These are phyloP conservation scores for Prillingera fragicola DNA, from an alignment of 1,284 basidiomycete species.

Conservation along the genomic window DNA sequence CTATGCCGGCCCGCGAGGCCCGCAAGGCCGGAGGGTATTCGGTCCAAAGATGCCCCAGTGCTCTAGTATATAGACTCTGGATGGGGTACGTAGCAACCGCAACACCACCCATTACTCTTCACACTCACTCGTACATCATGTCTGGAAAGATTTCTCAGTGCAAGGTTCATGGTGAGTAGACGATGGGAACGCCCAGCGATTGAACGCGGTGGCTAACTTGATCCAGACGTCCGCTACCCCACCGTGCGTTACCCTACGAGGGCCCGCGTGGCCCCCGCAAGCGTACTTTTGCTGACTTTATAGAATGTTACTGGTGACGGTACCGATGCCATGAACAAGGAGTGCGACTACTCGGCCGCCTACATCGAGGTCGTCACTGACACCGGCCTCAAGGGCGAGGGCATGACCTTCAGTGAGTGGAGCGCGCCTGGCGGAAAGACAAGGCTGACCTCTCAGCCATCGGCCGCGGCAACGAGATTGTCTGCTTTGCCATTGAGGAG, in stretches of 20 bases:
- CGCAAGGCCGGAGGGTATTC: too few species aligned
- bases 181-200: too few species aligned
- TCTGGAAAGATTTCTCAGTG: conserved; percentile 42
- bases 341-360: conserved; percentile 91
- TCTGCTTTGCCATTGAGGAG: conserved; percentile 71
- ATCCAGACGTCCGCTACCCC: conserved; percentile 70
- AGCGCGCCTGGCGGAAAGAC: background rate
- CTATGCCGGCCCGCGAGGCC: too few species aligned
- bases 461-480: conserved; percentile 89
- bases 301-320: conserved; percentile 69
- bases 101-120: too few species aligned
- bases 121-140: conserved; percentile 18
- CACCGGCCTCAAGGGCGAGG: conserved; percentile 67
- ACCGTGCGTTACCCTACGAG: conserved; percentile 52
- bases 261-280: too few species aligned
- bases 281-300: conserved; percentile 19
- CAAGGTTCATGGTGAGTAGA: conserved; percentile 44
- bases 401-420: conserved; percentile 79
- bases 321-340: conserved; percentile 87
- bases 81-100: too few species aligned
- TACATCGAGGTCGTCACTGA: conserved; percentile 73
- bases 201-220: background rate
- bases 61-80: too few species aligned
- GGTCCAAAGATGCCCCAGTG: too few species aligned
- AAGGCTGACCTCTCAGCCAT: conserved; percentile 53